Base-by-base conservation (phyloP, 768 basidiomycete species). In the Kwoniella shandongensis region DNA sequence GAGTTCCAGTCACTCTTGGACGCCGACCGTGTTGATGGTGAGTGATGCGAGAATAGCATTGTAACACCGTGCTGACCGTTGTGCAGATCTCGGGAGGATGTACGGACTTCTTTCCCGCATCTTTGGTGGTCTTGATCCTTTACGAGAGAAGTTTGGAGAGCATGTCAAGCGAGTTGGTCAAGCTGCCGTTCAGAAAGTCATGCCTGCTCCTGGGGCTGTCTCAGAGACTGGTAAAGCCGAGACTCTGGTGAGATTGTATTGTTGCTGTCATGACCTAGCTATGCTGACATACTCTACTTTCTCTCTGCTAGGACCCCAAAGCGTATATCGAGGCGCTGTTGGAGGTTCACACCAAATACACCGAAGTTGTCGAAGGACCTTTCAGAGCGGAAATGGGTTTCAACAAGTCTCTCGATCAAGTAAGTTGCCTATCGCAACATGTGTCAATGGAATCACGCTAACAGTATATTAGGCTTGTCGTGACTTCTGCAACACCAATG, bases 341-440 rank as follows among this genome's bases (percentile, higher is more conserved):
- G 39, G 88, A 90, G 57, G 90, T 98, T 11, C 90, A 97, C 72
- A 83, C 83, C 72, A 96, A 92, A 82, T 93, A 91, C 77, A 85
- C 85, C 26, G 89, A 90, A 66, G 89, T 89, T 0, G 91, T 94
- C 41, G 82, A 83, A 18, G 84, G 88, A 63, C 89, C 89, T 72
- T 98, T 97, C 81, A 82, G 86, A 60, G 91, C 89, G 26, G 92
- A 97, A 73, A 85, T 89, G 23, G 91, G 91, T 8, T 99, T 99
- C 74, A 88, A 92, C 25, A 91, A 90, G 1, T 88, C 87, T 76
- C 79, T 98, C 50, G 94, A 97, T 77, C 77, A 78, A 65, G 80
- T 81, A 22, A 22, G 71, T 54, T 45, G 38, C 7, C 13, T 20
- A 47, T 22, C 22, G 2, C 44, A 18, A 10, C 15, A 12, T 20